Conservation (phyloP, 257 asterid genomes). For the Capsicum rhomboideum region DNA sequence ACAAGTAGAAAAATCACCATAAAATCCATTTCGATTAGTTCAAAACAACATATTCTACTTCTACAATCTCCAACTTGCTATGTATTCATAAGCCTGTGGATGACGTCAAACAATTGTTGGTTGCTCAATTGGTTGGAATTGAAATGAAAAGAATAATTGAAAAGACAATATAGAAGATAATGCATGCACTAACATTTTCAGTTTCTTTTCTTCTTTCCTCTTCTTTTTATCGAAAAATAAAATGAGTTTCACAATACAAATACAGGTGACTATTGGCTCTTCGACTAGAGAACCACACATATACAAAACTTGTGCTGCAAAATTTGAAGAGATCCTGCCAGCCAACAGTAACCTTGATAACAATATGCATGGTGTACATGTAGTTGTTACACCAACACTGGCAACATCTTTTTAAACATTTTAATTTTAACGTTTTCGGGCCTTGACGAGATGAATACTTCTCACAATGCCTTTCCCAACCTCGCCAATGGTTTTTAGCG, state of each 20-base stretch:
- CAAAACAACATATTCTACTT: background rate
- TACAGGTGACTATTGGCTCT: background rate
- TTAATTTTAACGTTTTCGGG: constrained; percentile 35
- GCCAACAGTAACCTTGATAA: background rate
- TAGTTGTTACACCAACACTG: background rate
- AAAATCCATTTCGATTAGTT: background rate
- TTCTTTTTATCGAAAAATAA: background rate
- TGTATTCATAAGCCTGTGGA: background rate
- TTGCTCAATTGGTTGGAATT: background rate
- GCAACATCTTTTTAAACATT: background rate
- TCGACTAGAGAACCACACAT: background rate
- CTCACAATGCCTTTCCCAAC: constrained; percentile 83
- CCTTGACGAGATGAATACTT: constrained; percentile 64
- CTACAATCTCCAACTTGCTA: background rate
- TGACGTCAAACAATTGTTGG: background rate
- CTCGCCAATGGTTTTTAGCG: constrained; percentile 58
- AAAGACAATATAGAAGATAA: background rate
- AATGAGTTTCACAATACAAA: background rate
- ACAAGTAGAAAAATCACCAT: too few relatives aligned
- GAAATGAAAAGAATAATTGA: background rate
- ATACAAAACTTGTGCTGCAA: background rate
- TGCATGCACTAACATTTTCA: background rate
- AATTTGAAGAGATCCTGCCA: background rate
- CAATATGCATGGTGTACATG: background rate
- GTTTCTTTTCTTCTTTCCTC: background rate